Evolutionary conservation across 768 basidiomycete species (phyloP).

Genomic region (Lactifluus pinguis): DNA sequence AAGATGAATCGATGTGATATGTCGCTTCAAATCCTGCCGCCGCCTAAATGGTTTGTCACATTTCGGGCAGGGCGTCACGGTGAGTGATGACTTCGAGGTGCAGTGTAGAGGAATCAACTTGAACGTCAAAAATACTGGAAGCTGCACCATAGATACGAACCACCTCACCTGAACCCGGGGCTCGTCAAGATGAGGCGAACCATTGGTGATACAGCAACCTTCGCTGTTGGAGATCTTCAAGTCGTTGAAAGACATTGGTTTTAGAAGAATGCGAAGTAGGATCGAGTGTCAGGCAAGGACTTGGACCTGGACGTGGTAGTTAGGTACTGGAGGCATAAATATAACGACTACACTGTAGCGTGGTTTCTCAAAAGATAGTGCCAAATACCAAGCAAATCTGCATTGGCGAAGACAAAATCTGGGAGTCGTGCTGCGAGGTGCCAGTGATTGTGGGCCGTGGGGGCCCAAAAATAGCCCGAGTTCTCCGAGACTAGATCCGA

Average conservation of each 20-base stretch:
- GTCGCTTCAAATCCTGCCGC: neutral
- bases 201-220: neutral
- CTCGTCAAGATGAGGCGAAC: neutral
- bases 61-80: neutral
- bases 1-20: neutral
- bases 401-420: too few relatives aligned
- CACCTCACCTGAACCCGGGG: neutral
- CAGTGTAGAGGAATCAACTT: neutral
- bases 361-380: neutral
- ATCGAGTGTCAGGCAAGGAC: neutral
- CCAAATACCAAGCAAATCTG: too few relatives aligned
- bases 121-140: neutral
- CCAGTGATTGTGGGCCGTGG: too few relatives aligned
- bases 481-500: too few relatives aligned
- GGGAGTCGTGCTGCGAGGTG: too few relatives aligned
- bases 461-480: too few relatives aligned
- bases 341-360: neutral
- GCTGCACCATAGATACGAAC: neutral
- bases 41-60: neutral
- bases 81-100: neutral
- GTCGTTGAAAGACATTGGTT: neutral
- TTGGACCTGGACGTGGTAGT: neutral
- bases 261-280: neutral
- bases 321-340: neutral
- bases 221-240: neutral